phyloP scores from a whole-genome alignment of 192 early-diverging fungal genomes.

The Funneliformis geosporum region DNA sequence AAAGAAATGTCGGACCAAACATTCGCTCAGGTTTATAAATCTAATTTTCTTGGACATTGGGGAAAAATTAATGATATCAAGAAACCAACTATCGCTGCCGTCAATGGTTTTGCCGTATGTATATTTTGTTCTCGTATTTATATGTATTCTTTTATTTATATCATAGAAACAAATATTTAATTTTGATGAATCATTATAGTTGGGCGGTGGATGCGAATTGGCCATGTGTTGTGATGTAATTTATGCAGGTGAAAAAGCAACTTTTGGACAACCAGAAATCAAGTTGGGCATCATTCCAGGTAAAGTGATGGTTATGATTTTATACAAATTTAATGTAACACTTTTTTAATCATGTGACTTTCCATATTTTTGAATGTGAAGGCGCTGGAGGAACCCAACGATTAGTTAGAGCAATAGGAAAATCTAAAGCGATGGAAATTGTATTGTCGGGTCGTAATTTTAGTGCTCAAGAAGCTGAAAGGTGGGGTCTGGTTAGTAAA shows the following conservation, averaged over 20 bases:
- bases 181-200: conserved; percentile 39
- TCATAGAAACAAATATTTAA: neutral
- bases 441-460: conserved; percentile 86
- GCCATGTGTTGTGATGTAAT: conserved; percentile 99
- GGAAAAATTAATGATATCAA: conserved; percentile 84
- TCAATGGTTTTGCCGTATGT: conserved; percentile 93
- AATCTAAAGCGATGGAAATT: conserved; percentile 99
- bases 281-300: conserved; percentile 97
- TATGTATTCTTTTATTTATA: neutral
- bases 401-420: conserved; percentile 91
- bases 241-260: conserved; percentile 96
- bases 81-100: conserved; percentile 97
- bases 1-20: conserved; percentile 95
- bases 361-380: neutral
- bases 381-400: conserved; percentile 81
- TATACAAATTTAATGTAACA: conserved; percentile 44
- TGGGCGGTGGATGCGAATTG: conserved; percentile 98
- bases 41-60: conserved; percentile 95
- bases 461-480: conserved; percentile 84
- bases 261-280: conserved; percentile 98
- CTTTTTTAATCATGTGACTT: neutral
- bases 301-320: conserved; percentile 25
- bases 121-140: neutral
- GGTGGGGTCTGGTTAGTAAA: conserved; percentile 83
- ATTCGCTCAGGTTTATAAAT: conserved; percentile 87